phyloP scores from a whole-genome alignment of 2,329 filamentous ascomycete genomes.

The Davidsoniella eucalypti region DNA sequence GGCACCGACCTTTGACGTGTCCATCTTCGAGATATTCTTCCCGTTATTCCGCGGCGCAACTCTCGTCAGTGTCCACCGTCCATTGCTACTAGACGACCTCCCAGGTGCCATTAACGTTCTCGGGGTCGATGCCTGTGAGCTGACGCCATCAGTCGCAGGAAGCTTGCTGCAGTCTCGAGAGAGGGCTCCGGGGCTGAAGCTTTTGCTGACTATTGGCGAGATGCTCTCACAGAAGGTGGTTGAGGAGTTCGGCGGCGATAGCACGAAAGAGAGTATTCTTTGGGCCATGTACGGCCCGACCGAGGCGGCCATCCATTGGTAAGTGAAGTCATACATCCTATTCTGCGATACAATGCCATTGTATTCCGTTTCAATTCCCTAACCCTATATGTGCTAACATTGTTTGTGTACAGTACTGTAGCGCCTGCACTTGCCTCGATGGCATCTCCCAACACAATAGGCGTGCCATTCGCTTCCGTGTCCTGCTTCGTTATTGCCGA shows the following conservation, averaged over 20 bases:
- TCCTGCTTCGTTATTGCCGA: constrained; percentile 55
- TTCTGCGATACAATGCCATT: neutral
- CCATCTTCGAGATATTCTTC: constrained; percentile 90
- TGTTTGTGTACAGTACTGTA: constrained; percentile 43
- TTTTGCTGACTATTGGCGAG: constrained; percentile 78
- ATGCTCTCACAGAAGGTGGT: constrained; percentile 72
- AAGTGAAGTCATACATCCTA: constrained; percentile 14
- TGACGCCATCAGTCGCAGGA: constrained; percentile 75
- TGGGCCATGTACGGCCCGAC: constrained; percentile 94
- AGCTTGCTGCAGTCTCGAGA: constrained; percentile 54
- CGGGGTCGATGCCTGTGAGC: constrained; percentile 65
- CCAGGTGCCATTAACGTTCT: constrained; percentile 47
- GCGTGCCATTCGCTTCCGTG: constrained; percentile 63
- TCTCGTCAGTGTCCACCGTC: constrained; percentile 53
- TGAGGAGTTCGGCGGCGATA: constrained; percentile 55
- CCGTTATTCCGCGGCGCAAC: constrained; percentile 59
- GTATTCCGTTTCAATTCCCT: neutral
- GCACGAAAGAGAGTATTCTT: constrained; percentile 42
- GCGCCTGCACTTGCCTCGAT: constrained; percentile 42
- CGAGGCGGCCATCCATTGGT: constrained; percentile 78
- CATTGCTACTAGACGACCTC: constrained; percentile 58
- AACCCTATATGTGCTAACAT: neutral
- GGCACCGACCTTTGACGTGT: constrained; percentile 84
- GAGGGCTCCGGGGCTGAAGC: constrained; percentile 48
- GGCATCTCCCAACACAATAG: constrained; percentile 52